phyloP scores from a whole-genome alignment of 148 eudicot genomes.

The Polygonum aviculare region DNA sequence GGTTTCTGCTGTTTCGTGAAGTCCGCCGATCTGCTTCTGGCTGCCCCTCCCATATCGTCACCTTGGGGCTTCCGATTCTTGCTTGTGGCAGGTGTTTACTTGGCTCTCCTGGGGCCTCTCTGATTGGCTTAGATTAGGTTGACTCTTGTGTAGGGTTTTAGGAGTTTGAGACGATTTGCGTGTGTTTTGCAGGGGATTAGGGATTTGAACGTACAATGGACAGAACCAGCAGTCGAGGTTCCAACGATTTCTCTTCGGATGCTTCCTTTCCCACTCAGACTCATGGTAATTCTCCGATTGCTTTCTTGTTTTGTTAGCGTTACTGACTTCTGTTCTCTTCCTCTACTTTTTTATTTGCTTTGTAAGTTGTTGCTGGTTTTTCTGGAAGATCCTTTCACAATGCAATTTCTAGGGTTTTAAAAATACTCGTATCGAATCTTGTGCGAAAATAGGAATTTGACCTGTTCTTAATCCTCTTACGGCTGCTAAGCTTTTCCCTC shows the following conservation, averaged over 20 bases:
- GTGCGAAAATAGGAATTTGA: background rate
- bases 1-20: background rate
- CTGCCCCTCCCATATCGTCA: background rate
- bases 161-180: background rate
- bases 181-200: background rate
- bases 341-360: background rate
- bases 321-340: background rate
- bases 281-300: background rate
- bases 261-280: background rate
- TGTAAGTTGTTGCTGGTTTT: background rate
- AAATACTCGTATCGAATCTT: background rate
- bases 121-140: background rate
- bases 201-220: constrained; percentile 3
- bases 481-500: background rate
- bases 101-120: background rate
- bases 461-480: background rate
- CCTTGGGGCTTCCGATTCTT: background rate
- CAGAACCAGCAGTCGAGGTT: constrained; percentile 11
- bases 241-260: constrained; percentile 6
- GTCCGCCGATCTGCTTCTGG: background rate
- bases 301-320: background rate
- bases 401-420: background rate
- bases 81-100: background rate
- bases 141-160: background rate
- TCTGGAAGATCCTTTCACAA: background rate